Percentiles rank a stretch among this genome's conserved stretches.
phyloP scores from a whole-genome alignment of 2,329 filamentous ascomycete species.

The Fonsecaea erecta region DNA sequence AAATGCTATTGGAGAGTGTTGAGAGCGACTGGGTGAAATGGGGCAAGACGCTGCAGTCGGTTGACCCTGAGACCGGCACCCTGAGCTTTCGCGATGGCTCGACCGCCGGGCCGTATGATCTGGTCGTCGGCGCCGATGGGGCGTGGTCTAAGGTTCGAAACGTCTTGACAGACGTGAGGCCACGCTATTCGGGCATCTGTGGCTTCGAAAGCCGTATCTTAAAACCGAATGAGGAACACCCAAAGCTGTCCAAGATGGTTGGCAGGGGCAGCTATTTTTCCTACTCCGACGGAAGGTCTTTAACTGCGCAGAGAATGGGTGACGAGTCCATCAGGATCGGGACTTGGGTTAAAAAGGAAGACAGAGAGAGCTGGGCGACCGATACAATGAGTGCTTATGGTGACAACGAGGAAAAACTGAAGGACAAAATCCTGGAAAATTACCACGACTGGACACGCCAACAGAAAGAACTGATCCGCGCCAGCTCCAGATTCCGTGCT shows the following conservation, averaged over 20 bases:
- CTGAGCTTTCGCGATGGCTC: conserved; percentile 39
- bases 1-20: conserved; percentile 43
- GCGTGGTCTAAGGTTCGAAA: conserved; percentile 48
- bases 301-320: conserved; percentile 35
- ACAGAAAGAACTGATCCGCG: conserved; percentile 36
- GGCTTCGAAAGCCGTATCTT: conserved; percentile 39
- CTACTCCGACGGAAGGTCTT: conserved; percentile 31
- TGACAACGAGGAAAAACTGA: conserved; percentile 27
- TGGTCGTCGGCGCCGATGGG: conserved; percentile 53
- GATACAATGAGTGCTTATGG: conserved; percentile 20
- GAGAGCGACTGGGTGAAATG: conserved; percentile 40
- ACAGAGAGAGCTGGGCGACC: conserved; percentile 35
- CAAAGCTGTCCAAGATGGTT: conserved; percentile 36
- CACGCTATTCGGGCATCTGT: conserved; percentile 44
- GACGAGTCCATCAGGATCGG: conserved; percentile 39
- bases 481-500: conserved; percentile 28
- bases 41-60: conserved; percentile 36
- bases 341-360: conserved; percentile 36
- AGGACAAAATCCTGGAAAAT: conserved; percentile 33
- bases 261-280: conserved; percentile 36
- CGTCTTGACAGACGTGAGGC: conserved; percentile 43
- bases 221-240: conserved; percentile 40
- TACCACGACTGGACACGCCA: conserved; percentile 34
- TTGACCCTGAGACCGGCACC: conserved; percentile 36
- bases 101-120: conserved; percentile 44